Evolutionary conservation across 2,329 filamentous ascomycete genomes (phyloP).

Genomic region (Fusarium guadeloupense): DNA sequence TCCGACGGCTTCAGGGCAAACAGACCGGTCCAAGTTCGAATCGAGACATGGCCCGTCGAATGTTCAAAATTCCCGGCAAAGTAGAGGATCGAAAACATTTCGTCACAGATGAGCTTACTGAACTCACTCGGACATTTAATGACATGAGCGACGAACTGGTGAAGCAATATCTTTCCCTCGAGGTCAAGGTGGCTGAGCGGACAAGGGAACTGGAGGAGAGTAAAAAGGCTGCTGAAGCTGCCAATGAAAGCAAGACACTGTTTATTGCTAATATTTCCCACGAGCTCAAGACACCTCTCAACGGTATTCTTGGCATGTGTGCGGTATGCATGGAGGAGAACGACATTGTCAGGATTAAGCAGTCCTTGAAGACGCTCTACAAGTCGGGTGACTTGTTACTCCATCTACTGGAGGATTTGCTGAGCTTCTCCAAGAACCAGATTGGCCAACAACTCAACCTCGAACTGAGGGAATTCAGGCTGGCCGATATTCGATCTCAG

Average conservation of each 20-base stretch:
- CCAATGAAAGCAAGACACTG: conserved; percentile 95
- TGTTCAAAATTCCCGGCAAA: conserved; percentile 86
- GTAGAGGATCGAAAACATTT: conserved; percentile 79
- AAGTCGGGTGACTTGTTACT: conserved; percentile 77
- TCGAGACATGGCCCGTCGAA: conserved; percentile 56
- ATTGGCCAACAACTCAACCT: conserved; percentile 84
- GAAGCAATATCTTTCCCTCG: conserved; percentile 84
- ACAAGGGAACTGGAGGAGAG: conserved; percentile 87
- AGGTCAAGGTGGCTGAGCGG: conserved; percentile 83
- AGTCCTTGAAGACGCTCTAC: conserved; percentile 87
- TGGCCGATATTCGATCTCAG: conserved; percentile 86
- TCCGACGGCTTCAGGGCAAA: conserved; percentile 50
- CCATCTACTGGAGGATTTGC: conserved; percentile 85
- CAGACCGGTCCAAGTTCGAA: conserved; percentile 45
- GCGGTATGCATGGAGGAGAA: conserved; percentile 93
- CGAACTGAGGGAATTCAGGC: conserved; percentile 84
- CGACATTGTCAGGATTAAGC: conserved; percentile 78
- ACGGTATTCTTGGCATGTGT: conserved; percentile 94
- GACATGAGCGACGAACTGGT: conserved; percentile 92
- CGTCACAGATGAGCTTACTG: conserved; percentile 85
- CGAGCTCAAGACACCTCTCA: conserved; percentile 91
- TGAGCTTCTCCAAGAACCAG: conserved; percentile 96
- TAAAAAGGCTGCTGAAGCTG: conserved; percentile 92
- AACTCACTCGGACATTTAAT: conserved; percentile 86
- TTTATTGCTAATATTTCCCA: conserved; percentile 95